phyloP scores from a whole-genome alignment of 768 basidiomycete genomes.

The Lactarius pseudohatsudake region DNA sequence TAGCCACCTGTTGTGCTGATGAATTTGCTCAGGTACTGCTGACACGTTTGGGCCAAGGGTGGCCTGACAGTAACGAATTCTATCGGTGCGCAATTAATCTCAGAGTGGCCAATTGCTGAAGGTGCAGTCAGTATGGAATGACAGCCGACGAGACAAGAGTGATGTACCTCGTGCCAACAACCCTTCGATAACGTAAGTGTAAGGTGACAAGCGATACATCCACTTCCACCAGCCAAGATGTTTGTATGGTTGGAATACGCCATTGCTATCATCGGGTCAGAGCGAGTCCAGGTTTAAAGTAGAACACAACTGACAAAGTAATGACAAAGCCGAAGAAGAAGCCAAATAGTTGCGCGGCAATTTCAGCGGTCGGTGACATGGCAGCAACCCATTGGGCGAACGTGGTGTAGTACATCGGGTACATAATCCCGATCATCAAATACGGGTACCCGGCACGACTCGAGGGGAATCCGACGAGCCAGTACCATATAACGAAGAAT shows the following conservation, averaged over 20 bases:
- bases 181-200: constrained; percentile 42
- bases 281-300: neutral
- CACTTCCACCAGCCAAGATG: constrained; percentile 47
- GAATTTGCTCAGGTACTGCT: constrained; percentile 45
- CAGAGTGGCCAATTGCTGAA: constrained; percentile 50
- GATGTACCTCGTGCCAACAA: constrained; percentile 46
- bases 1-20: constrained; percentile 47
- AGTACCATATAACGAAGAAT: constrained; percentile 51
- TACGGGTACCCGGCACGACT: constrained; percentile 43
- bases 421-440: constrained; percentile 39
- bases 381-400: constrained; percentile 44
- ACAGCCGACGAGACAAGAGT: neutral
- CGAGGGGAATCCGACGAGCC: constrained; percentile 43
- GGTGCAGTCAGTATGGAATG: constrained; percentile 1
- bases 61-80: constrained; percentile 59
- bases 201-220: constrained; percentile 41
- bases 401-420: constrained; percentile 47
- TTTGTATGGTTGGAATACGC: constrained; percentile 47
- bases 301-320: constrained; percentile 41
- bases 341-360: constrained; percentile 42
- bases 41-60: constrained; percentile 48
- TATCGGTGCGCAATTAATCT: constrained; percentile 52
- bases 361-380: constrained; percentile 42
- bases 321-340: constrained; percentile 42
- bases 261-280: constrained; percentile 37